These are phyloP conservation scores for Collybia mongolica DNA, from an alignment of 768 basidiomycete species.

Conservation along the genomic window DNA sequence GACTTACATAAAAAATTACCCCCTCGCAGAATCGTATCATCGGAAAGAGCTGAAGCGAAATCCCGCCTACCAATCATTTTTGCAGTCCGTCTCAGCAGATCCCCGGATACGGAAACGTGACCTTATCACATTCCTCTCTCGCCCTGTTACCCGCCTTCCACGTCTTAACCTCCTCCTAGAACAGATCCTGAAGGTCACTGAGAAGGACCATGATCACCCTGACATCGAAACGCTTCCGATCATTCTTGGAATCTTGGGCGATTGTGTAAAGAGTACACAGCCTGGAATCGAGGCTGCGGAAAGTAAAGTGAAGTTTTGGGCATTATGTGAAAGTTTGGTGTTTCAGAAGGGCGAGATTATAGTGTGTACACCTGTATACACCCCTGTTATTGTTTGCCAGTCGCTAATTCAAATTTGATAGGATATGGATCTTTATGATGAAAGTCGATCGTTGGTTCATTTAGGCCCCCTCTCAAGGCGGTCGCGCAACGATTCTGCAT, in stretches of 20 bases:
- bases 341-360: conserved; percentile 82
- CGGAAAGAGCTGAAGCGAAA: conserved; percentile 75
- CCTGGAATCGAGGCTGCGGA: conserved; percentile 93
- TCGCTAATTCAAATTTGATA: conserved; percentile 23
- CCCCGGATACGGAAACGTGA: conserved; percentile 74
- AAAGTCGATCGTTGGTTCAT: conserved; percentile 70
- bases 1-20: conserved; percentile 85
- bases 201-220: conserved; percentile 66
- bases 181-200: conserved; percentile 64
- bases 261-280: conserved; percentile 81
- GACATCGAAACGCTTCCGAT: conserved; percentile 78
- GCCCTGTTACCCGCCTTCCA: conserved; percentile 88
- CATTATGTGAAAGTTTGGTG: conserved; percentile 69
- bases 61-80: conserved; percentile 62
- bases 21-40: conserved; percentile 80
- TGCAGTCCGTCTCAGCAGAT: conserved; percentile 60
- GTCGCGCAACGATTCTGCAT: conserved; percentile 64
- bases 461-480: conserved; percentile 63
- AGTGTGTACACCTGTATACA: conserved; percentile 38
- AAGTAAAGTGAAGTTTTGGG: conserved; percentile 86
- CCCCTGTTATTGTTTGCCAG: background rate
- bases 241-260: conserved; percentile 62
- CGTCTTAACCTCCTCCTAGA: conserved; percentile 75
- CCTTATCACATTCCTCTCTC: conserved; percentile 76
- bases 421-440: conserved; percentile 83